Evolutionary conservation across 768 basidiomycete genomes (phyloP).

Genomic region (Lentinula lateritia): DNA sequence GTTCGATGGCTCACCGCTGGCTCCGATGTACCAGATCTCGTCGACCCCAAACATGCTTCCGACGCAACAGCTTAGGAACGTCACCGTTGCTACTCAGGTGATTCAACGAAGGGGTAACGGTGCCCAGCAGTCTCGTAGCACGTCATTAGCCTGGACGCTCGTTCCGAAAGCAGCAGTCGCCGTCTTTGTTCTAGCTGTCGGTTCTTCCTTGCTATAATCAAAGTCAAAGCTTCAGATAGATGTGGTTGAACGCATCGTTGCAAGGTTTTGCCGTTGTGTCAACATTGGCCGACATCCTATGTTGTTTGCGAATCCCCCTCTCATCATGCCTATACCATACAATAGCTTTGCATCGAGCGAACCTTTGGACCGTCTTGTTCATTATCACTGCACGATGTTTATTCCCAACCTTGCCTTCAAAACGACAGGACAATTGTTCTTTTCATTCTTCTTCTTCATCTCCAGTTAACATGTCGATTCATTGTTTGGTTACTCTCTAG

Average conservation of each 20-base stretch:
- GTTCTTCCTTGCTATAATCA: neutral
- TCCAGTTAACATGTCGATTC: neutral
- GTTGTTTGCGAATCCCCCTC: neutral
- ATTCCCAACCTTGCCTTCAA: neutral
- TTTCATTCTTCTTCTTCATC: neutral
- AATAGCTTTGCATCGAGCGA: neutral
- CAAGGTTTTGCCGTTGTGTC: neutral
- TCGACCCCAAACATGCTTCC: slow-evolving; percentile 84
- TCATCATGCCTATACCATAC: neutral
- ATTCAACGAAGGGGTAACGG: neutral
- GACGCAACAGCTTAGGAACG: slow-evolving; percentile 58
- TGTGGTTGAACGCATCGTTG: neutral
- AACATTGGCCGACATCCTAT: neutral
- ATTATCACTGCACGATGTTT: neutral
- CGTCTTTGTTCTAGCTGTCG: neutral
- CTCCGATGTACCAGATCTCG: slow-evolving; percentile 66
- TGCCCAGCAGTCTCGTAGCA: neutral
- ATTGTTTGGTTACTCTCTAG: neutral
- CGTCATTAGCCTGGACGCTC: neutral
- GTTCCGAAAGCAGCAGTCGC: neutral
- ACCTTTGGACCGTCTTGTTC: neutral
- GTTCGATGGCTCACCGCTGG: slow-evolving; percentile 71
- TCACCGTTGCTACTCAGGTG: slow-evolving; percentile 18
- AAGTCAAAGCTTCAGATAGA: neutral
- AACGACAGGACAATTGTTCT: neutral